Percentiles rank a stretch among this genome's conserved stretches.
Evolutionary conservation across 2,329 filamentous ascomycete genomes (phyloP).

Genomic region (Pseudopyrenochaeta lycopersici): DNA sequence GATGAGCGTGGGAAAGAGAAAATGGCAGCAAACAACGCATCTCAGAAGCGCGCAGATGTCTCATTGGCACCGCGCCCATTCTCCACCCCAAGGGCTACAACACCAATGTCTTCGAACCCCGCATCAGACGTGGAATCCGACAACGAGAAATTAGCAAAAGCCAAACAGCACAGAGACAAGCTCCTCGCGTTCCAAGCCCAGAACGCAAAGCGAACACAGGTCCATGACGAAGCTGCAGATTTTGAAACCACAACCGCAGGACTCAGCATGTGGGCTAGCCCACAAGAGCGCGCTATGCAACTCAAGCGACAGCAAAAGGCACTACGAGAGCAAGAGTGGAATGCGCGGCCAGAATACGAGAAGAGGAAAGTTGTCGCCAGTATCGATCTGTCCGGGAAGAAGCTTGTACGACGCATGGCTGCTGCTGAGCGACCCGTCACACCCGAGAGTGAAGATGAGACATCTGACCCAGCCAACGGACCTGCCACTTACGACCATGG

Average conservation of each 20-base stretch:
- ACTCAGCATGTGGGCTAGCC: constrained; percentile 82
- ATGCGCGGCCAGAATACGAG: constrained; percentile 84
- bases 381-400: constrained; percentile 81
- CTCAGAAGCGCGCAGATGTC: constrained; percentile 72
- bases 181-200: constrained; percentile 84
- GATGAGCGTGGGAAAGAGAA: constrained; percentile 88
- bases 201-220: constrained; percentile 82
- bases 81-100: constrained; percentile 48
- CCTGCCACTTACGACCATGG: constrained; percentile 39
- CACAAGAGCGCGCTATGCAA: constrained; percentile 82
- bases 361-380: constrained; percentile 85
- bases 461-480: constrained; percentile 27
- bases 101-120: constrained; percentile 46
- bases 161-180: constrained; percentile 81
- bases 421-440: constrained; percentile 65
- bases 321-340: constrained; percentile 86
- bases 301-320: constrained; percentile 87
- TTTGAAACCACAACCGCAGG: constrained; percentile 70
- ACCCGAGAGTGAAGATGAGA: constrained; percentile 60
- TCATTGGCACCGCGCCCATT: constrained; percentile 69
- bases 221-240: constrained; percentile 85
- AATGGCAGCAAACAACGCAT: constrained; percentile 80
- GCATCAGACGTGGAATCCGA: constrained; percentile 54
- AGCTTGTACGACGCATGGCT: constrained; percentile 77
- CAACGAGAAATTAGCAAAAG: constrained; percentile 71